Base-by-base conservation (phyloP, 129 eudicot genomes). In the Helianthus tuberosus region DNA sequence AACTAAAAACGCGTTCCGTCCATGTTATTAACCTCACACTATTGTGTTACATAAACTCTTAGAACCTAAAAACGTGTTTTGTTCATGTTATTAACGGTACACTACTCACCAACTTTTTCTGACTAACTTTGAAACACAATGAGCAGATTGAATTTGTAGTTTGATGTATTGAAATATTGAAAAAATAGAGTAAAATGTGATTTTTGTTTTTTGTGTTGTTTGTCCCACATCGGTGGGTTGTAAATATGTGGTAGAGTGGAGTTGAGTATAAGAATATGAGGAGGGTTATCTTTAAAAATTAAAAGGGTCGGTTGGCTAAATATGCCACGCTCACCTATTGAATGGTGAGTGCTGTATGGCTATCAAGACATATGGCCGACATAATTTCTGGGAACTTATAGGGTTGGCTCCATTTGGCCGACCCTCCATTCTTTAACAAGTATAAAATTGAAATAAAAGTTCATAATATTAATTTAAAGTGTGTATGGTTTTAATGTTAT, bases 291-390 rank as follows among this genome's bases (percentile, higher is more conserved):
- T 5, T 64, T 1, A 0, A 76, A 77, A 14, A 2, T 61, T 80
- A 89, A 89, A 89, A 91, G 92, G 96, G 96, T 89, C 90, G 82
- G 96, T 82, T 91, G 97, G 96, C 97, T 91, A 91, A 91, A 88
- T 91, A 84, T 91, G 97, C 92, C 96, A 79, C 82, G 84, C 82
- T 76, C 68, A 72, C 87, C 82, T 83, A 20, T 74, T 5, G 67
- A 32, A 0, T 20, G 90, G 97, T 79, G 89, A 67, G 88, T 83
- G 97, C 92, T 80, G 97, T 86, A 91, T 88, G 96, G 96, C 84
- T 80, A 91, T 91, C 97, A 84, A 91, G 97, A 91, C 92, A 91
- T 91, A 91, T 91, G 97, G 96, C 96, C 72, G 92, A 81, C 96
- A 91, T 73, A 89, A 86, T 91, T 89, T 91, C 68, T 89, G 87